These are phyloP conservation scores for Persicaria maculosa DNA, from an alignment of 148 eudicot species.

Conservation along the genomic window DNA sequence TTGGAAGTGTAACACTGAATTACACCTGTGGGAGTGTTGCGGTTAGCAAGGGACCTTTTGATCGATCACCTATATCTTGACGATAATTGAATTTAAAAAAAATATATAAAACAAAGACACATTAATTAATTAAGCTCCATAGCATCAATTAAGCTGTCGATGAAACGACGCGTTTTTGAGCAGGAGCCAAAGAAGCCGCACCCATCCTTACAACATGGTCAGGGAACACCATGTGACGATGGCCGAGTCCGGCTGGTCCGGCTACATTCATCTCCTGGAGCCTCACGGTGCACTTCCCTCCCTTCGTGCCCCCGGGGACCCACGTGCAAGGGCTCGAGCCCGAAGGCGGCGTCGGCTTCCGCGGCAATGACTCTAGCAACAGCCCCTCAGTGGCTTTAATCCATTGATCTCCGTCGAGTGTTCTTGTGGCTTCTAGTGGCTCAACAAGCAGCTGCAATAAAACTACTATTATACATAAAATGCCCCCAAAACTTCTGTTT, in stretches of 20 bases:
- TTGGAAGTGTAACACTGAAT: no score
- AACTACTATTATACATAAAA: not conserved
- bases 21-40: no score
- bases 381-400: not conserved
- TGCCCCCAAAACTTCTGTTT: not conserved
- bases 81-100: no score
- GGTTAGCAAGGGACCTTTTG: no score
- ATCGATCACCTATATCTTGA: no score
- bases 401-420: not conserved
- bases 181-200: not conserved
- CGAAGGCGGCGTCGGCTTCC: not conserved
- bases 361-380: conserved; percentile 1
- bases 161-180: not conserved
- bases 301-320: not conserved
- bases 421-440: conserved; percentile 9
- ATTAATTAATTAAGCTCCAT: no score
- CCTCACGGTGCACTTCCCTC: not conserved
- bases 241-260: not conserved
- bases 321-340: not conserved
- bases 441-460: not conserved
- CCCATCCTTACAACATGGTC: not conserved
- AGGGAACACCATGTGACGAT: not conserved
- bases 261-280: not conserved
- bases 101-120: no score
- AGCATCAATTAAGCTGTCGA: not conserved